Base-by-base conservation (phyloP, 2,329 filamentous ascomycete species). In the Grosmannia penicillata region DNA sequence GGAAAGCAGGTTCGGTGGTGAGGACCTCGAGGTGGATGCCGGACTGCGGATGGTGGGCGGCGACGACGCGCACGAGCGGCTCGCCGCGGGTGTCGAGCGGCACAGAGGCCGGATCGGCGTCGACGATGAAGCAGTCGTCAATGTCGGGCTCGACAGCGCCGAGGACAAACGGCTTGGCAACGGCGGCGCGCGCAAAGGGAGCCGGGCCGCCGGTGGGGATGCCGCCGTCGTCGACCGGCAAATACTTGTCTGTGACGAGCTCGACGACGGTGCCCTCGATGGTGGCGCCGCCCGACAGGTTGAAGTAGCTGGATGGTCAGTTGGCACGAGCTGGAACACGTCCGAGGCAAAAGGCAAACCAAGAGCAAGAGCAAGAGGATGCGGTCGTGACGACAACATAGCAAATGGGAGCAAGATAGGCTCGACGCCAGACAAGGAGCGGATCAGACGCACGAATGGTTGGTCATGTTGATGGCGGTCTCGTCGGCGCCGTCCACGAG, bases 1-100 rank as follows among this genome's bases (percentile, higher is more conserved):
- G 89, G 67, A 95, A 96, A 0, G 85, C 83, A 0, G 91, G 91
- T 65, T 96, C 89, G 0, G 89, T 96, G 63, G 83, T 91, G 51
- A 76, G 66, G 6, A 94, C 80, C 58, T 95, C 83, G 36, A 96
- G 74, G 55, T 93, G 80, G 47, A 95, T 68, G 45, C 75, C 74
- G 22, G 77, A 80, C 36, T 65, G 66, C 6, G 84, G 74, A 56
- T 95, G 84, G 56, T 71, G 72, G 42, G 91, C 82, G 19, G 72
- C 64, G 33, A 83, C 73, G 33, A 89, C 72, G 42, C 71, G 75
- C 41, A 65, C 68, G 28, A 94, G 65, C 1, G 81, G 72, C 40
- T 61, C 48, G 32, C 49, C 46, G 45, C 80, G 75, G 10, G 80
- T 83, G 56, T 85, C 80, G 35, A 82, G 60, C 6, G 75, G 70